Percentiles rank a stretch among this genome's conserved stretches.
These are phyloP conservation scores for Lichtheimia ramosa DNA, from an alignment of 371 early-diverging fungal species.

Conservation along the genomic window DNA sequence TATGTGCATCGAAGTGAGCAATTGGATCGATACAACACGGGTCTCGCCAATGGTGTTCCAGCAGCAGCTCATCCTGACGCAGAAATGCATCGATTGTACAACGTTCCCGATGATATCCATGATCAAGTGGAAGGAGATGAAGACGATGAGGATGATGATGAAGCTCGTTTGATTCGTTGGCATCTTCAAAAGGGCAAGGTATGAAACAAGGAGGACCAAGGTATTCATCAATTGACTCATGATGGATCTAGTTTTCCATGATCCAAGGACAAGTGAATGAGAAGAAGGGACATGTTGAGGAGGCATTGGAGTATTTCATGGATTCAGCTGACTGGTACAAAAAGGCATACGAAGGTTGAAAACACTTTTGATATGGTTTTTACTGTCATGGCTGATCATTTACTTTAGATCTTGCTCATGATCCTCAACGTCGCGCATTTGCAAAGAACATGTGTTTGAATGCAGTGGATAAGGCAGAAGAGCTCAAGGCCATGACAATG, in stretches of 20 bases:
- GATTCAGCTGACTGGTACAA: conserved; percentile 47
- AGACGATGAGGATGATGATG: conserved; percentile 21
- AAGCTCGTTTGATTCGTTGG: conserved; percentile 18
- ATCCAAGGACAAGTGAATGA: conserved; percentile 50
- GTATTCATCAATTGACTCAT: too few species aligned
- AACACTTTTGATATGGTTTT: neutral
- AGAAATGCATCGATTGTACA: conserved; percentile 15
- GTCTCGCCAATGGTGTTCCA: neutral
- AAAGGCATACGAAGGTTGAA: conserved; percentile 38
- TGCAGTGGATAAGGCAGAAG: conserved; percentile 41
- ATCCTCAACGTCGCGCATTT: conserved; percentile 4
- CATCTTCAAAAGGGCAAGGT: conserved; percentile 38
- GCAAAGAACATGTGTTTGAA: conserved; percentile 28
- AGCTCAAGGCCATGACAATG: conserved; percentile 24
- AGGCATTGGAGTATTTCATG: conserved; percentile 46
- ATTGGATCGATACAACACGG: conserved; percentile 23
- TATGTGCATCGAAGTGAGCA: conserved; percentile 41
- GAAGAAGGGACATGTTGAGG: conserved; percentile 30
- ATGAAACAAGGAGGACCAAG: conserved; percentile 5
- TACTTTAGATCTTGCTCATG: conserved; percentile 7
- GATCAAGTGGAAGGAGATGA: conserved; percentile 6
- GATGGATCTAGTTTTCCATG: conserved; percentile 11
- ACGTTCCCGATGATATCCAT: conserved; percentile 13
- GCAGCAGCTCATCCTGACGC: conserved; percentile 25
- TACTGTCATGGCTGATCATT: neutral